Evolutionary conservation across 805 yeast species (phyloP).

Genomic region (Ogataea wickerhamii): DNA sequence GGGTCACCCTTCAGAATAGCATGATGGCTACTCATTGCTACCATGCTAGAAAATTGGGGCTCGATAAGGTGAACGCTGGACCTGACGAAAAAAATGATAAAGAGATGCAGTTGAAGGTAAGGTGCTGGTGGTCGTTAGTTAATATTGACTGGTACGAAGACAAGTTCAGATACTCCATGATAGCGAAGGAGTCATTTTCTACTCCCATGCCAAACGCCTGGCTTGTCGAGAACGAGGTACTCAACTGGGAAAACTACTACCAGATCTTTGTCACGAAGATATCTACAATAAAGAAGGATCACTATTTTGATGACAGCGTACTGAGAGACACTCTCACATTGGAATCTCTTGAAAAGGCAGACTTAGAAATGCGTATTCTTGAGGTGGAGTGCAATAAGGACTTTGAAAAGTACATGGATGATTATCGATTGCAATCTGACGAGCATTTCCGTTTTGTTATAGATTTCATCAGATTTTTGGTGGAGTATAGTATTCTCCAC

Average conservation of each 20-base stretch:
- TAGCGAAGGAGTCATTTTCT: slow-evolving; percentile 20
- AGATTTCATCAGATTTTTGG: slow-evolving; percentile 18
- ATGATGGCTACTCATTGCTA: slow-evolving; percentile 20
- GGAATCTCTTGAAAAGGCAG: slow-evolving; percentile 22
- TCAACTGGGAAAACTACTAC: slow-evolving; percentile 25
- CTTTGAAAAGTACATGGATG: slow-evolving; percentile 21
- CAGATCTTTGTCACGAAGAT: slow-evolving; percentile 21
- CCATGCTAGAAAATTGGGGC: slow-evolving; percentile 25
- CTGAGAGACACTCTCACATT: slow-evolving; percentile 14
- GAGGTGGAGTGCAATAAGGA: slow-evolving; percentile 21
- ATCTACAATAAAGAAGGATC: slow-evolving; percentile 25
- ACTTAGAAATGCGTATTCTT: slow-evolving; percentile 24
- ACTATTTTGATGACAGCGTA: slow-evolving; percentile 25
- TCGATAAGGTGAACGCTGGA: slow-evolving; percentile 16
- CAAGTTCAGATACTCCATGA: slow-evolving; percentile 22
- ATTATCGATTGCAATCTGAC: slow-evolving; percentile 13
- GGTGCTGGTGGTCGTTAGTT: slow-evolving; percentile 31
- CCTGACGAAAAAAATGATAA: slow-evolving; percentile 5
- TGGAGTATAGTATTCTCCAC: slow-evolving; percentile 16
- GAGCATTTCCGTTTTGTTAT: slow-evolving; percentile 9
- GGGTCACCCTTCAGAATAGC: slow-evolving; percentile 27
- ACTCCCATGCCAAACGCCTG: slow-evolving; percentile 26
- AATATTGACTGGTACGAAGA: slow-evolving; percentile 34
- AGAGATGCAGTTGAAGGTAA: slow-evolving; percentile 11
- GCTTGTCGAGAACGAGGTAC: slow-evolving; percentile 11